Percentiles rank a stretch among this genome's conserved stretches.
Conservation (phyloP, 148 eudicot genomes). For the Pouteria glomerata region DNA sequence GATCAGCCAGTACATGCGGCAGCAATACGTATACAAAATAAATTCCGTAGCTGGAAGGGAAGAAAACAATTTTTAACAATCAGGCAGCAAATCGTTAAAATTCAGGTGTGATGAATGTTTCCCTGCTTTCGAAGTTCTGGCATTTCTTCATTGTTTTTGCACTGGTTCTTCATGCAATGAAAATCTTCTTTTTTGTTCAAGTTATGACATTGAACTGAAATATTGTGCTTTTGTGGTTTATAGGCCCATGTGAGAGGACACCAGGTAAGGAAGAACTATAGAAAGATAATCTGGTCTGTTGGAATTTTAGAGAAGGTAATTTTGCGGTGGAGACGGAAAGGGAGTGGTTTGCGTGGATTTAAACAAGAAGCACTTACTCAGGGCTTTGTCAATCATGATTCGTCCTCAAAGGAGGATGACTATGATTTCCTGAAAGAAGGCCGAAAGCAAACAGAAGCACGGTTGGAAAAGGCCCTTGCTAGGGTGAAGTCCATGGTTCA, state of each 20-base stretch:
- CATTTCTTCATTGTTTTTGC: not conserved
- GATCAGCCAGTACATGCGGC: conserved; percentile 60
- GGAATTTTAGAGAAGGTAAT: conserved; percentile 82
- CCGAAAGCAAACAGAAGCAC: conserved; percentile 67
- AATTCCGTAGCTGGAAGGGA: conserved; percentile 71
- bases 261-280: conserved; percentile 76
- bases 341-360: conserved; percentile 63
- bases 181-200: not conserved
- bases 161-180: not conserved
- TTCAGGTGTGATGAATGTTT: conserved; percentile 48
- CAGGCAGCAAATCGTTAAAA: conserved; percentile 66
- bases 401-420: conserved; percentile 55
- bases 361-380: conserved; percentile 45
- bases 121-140: not conserved
- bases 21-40: conserved; percentile 66
- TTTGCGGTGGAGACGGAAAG: conserved; percentile 76
- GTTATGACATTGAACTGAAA: not conserved
- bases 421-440: conserved; percentile 83
- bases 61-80: conserved; percentile 60
- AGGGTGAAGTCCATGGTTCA: conserved; percentile 91
- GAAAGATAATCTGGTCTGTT: conserved; percentile 76
- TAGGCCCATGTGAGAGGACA: conserved; percentile 91
- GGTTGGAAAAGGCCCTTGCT: conserved; percentile 70
- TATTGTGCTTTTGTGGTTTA: conserved; percentile 11
- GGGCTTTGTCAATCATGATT: conserved; percentile 24